Evolutionary conservation across 345 rosid genomes (phyloP).

Genomic region (Firmiana major): DNA sequence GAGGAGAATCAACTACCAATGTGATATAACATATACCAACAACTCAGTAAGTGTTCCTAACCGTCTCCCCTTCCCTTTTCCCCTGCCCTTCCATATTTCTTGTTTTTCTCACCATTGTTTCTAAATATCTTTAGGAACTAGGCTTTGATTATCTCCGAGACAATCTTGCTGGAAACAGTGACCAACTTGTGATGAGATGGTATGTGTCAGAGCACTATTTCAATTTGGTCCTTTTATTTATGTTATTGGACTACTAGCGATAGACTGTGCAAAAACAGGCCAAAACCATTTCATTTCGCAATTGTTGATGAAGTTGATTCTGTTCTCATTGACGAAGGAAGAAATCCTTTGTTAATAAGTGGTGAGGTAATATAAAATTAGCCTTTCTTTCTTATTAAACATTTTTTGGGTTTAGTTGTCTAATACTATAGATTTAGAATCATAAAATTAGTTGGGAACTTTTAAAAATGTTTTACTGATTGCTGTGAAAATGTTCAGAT

Average conservation of each 20-base stretch:
- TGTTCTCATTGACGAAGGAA: slow-evolving; percentile 96
- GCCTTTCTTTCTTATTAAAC: slow-evolving; percentile 5
- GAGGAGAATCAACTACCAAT: slow-evolving; percentile 73
- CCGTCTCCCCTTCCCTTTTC: background rate
- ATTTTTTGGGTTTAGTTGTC: background rate
- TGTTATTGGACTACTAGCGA: slow-evolving; percentile 15
- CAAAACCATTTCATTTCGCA: slow-evolving; percentile 92
- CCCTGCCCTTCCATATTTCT: background rate
- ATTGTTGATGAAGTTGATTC: slow-evolving; percentile 99
- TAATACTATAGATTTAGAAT: background rate
- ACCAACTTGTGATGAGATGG: slow-evolving; percentile 98
- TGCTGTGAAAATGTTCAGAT: background rate
- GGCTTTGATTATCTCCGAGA: slow-evolving; percentile 98
- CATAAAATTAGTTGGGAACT: background rate
- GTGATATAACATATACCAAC: slow-evolving; percentile 93
- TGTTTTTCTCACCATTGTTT: slow-evolving; percentile 18
- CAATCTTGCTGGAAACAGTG: slow-evolving; percentile 75
- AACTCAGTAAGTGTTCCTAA: slow-evolving; percentile 61
- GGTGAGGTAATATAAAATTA: slow-evolving; percentile 66
- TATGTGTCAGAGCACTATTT: slow-evolving; percentile 28
- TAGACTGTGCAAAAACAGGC: slow-evolving; percentile 49
- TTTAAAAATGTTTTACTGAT: background rate
- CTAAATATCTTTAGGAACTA: slow-evolving; percentile 64
- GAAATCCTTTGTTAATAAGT: slow-evolving; percentile 93
- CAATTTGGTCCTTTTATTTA: background rate